These are phyloP conservation scores for Antarctomyces pellizariae DNA, from an alignment of 495 filamentous ascomycete genomes.

Conservation along the genomic window DNA sequence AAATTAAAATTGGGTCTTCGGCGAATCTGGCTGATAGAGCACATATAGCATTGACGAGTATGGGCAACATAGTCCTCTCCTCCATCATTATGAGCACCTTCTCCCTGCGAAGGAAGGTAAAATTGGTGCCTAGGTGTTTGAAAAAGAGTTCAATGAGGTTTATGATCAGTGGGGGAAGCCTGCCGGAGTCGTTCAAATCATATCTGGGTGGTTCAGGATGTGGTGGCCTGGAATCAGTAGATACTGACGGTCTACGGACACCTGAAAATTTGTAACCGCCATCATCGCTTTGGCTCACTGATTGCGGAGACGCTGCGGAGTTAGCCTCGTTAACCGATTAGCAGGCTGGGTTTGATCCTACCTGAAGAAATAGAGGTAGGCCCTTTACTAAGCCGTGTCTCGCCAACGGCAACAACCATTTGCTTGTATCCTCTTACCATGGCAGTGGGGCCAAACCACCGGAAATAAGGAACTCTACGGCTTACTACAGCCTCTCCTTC, in stretches of 20 bases:
- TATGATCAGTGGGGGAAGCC: conserved; percentile 46
- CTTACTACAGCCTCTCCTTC: no score
- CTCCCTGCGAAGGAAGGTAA: conserved; percentile 51
- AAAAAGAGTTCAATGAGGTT: conserved; percentile 62
- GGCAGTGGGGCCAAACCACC: conserved; percentile 72
- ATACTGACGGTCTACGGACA: no score
- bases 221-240: no score
- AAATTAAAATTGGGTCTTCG: conserved; percentile 32
- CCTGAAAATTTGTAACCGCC: no score
- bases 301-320: conserved; percentile 8
- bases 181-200: conserved; percentile 40
- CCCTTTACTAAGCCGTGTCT: conserved; percentile 20
- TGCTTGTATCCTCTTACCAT: conserved; percentile 86
- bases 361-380: conserved; percentile 8
- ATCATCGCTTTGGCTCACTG: conserved; percentile 4
- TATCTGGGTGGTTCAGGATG: conserved; percentile 45
- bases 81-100: conserved; percentile 45
- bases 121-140: conserved; percentile 52
- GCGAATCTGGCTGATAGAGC: conserved; percentile 65
- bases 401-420: conserved; percentile 45
- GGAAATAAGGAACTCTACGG: conserved; percentile 59
- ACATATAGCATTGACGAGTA: conserved; percentile 71
- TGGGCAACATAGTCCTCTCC: conserved; percentile 58
- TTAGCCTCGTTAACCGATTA: background rate
- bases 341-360: conserved; percentile 3